Base-by-base conservation (phyloP, 2,329 filamentous ascomycete species). In the Falciphora oryzae region DNA sequence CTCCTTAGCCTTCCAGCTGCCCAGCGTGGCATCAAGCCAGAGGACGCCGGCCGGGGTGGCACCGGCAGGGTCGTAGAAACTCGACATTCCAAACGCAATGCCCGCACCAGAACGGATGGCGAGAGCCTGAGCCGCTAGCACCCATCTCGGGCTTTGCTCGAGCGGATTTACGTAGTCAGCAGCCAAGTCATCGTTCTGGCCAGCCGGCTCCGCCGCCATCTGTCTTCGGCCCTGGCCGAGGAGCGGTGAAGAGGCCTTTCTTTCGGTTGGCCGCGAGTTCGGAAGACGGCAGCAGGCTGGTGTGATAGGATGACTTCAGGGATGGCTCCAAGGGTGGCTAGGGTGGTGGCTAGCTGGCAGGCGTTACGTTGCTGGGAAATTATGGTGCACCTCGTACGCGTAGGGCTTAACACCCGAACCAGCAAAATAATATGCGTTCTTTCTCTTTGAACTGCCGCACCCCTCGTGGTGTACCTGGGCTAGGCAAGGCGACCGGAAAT, bases 1-100 rank as follows among this genome's bases (percentile, higher is more conserved):
- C 57, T 65, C 57, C 59, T 70, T 66, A 60, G 68, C 69, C 61
- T 66, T 69, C 65, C 68, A 70, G 28, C 67, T 53, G n/a, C 70
- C 63, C 25, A 73, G 62, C 0, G 69, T 70, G 11, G 71, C 70
- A 63, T 73, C 67, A 3, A 73, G 67, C 70, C 69, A 71, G 14
- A 73, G 68, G 1, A 67, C 69, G 62, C 67, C 64, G 14, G 67
- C 68, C 8, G 70, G 65, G 6, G 67, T 53, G 25, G 59, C 57
- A 27, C 66, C 50, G 1, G 61, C 35, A 31, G 64, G 57, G 27
- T 38, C 32, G 38, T 35, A 64, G 25, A 25, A 13, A 35, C 66
- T 68, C 4, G 68, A 64, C 16, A 67, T 64, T 22, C 61, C 65
- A 64, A 72, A 72, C 38, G 68, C 70, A 50, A 72, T 61, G 35